Evolutionary conservation across 139 green algal species (phyloP), one percentile per base, ranked within the genome.

Genomic region (Chlorella sp.): DNA sequence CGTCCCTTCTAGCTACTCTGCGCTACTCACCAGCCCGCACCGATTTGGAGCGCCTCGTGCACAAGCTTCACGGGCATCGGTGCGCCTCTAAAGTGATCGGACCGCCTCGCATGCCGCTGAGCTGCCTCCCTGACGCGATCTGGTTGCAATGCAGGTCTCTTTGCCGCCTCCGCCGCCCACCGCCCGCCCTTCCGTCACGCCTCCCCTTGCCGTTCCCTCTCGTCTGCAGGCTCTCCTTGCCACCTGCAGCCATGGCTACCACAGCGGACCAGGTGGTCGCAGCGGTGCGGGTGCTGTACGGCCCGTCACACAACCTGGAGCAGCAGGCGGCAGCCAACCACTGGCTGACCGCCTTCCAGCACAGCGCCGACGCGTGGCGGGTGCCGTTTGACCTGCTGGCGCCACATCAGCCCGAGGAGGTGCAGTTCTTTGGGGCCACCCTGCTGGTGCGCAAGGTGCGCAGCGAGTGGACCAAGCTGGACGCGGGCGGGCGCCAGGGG

Each of bases 401-500:
- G 0, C 22, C 85, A 0, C 26, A 81, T 36, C 84, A 91, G 61
- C 77, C 89, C 4, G 61, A 87, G 4, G 91, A 94, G 81, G 89
- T 94, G 76, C 88, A 88, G n/a, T 97, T 95, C 82, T 96, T 96
- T 88, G 86, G 68, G 7, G 91, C 91, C 24, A 95, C 95, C 76
- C 61, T 96, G 87, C 89, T 97, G 61, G 61, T 92, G 18, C 83
- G 90, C 0, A 97, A 97, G 84, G 93, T 95, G 19, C 87, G 91
- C 22, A 42, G 30, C 32, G 92, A 96, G 37, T 96, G 92, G 91
- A 68, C 69, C 82, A 91, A 91, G 68, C 86, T 96, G 34, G 83
- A 88, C 14, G 24, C 32, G 19, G 85, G 92, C 80, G 89, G 92
- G 30, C 78, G 88, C 1, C 64, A 73, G 60, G 78, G 80, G 69